A percentile compares a stretch with the other conserved stretches of the same genome.
phyloP scores from a whole-genome alignment of 2,329 filamentous ascomycete genomes.

The Orbilia blumenaviensis region DNA sequence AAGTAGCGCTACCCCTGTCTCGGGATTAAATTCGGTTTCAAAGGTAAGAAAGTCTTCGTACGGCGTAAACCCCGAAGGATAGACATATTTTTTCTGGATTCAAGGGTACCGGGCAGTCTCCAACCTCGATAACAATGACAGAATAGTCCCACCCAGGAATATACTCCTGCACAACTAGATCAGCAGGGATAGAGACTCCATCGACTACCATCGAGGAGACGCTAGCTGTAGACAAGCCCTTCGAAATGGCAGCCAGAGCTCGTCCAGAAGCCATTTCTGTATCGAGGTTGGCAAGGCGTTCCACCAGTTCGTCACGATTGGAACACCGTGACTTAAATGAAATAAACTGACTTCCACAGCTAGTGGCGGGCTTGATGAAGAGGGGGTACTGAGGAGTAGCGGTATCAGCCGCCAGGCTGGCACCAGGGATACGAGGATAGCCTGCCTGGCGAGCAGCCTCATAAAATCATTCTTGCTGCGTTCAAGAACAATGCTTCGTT shows the following conservation, averaged over 20 bases:
- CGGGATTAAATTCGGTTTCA: constrained; percentile 56
- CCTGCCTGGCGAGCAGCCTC: constrained; percentile 6
- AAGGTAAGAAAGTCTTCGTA: constrained; percentile 55
- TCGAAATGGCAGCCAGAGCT: background rate
- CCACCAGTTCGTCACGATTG: background rate
- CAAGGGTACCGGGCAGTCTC: constrained; percentile 53
- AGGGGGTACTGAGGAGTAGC: background rate
- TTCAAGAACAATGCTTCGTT: background rate
- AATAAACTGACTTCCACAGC: constrained; percentile 4
- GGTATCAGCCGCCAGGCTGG: background rate
- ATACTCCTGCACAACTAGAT: background rate
- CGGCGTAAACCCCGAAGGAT: background rate
- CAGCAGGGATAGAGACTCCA: background rate
- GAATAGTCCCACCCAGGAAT: constrained; percentile 55
- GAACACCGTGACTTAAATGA: background rate
- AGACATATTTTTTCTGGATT: constrained; percentile 28
- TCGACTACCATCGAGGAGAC: background rate
- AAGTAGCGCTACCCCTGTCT: constrained; percentile 53
- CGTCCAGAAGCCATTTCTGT: background rate
- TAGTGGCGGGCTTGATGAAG: constrained; percentile 1
- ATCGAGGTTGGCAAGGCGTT: background rate
- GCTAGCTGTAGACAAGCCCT: background rate
- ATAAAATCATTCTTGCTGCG: constrained; percentile 21
- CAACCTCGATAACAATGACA: constrained; percentile 55
- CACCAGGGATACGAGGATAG: constrained; percentile 11